These are phyloP conservation scores for Cladosporium colombiae DNA, from an alignment of 2,329 filamentous ascomycete genomes.

Conservation along the genomic window DNA sequence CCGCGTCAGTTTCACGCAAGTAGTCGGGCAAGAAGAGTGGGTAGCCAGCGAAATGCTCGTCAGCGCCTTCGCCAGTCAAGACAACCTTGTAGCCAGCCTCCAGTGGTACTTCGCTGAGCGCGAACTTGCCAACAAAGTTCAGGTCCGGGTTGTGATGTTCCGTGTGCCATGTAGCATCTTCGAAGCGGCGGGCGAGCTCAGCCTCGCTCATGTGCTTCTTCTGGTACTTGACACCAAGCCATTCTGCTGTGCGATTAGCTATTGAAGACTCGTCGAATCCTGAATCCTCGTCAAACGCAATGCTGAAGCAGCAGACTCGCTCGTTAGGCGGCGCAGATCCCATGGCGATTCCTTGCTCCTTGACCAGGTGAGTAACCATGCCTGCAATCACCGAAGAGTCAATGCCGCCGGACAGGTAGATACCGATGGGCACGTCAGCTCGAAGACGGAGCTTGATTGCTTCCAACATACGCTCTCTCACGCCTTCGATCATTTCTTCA, in stretches of 20 bases:
- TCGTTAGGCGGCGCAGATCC: slow-evolving; percentile 46
- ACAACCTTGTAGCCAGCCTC: slow-evolving; percentile 56
- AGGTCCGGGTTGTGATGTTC: slow-evolving; percentile 53
- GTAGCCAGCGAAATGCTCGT: slow-evolving; percentile 59
- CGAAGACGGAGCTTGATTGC: slow-evolving; percentile 55
- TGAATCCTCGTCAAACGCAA: slow-evolving; percentile 54
- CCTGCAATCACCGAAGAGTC: slow-evolving; percentile 60
- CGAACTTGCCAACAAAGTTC: slow-evolving; percentile 55
- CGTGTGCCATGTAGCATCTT: slow-evolving; percentile 48
- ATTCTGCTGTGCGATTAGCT: slow-evolving; percentile 51
- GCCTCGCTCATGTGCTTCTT: slow-evolving; percentile 49
- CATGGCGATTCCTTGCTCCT: slow-evolving; percentile 49
- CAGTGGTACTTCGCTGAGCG: slow-evolving; percentile 49
- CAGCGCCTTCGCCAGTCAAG: slow-evolving; percentile 48
- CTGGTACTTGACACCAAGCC: slow-evolving; percentile 48
- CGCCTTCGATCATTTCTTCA: slow-evolving; percentile 54
- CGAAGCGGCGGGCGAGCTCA: slow-evolving; percentile 45
- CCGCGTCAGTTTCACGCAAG: slow-evolving; percentile 51
- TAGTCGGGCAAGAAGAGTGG: slow-evolving; percentile 49
- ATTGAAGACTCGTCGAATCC: slow-evolving; percentile 55
- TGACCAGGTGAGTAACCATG: slow-evolving; percentile 55
- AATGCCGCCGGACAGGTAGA: slow-evolving; percentile 60
- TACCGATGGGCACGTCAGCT: slow-evolving; percentile 59
- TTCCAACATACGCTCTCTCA: slow-evolving; percentile 54
- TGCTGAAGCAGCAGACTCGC: slow-evolving; percentile 51